Evolutionary conservation across 2,329 filamentous ascomycete species (phyloP).

Genomic region (Ophiocordyceps sinensis): DNA sequence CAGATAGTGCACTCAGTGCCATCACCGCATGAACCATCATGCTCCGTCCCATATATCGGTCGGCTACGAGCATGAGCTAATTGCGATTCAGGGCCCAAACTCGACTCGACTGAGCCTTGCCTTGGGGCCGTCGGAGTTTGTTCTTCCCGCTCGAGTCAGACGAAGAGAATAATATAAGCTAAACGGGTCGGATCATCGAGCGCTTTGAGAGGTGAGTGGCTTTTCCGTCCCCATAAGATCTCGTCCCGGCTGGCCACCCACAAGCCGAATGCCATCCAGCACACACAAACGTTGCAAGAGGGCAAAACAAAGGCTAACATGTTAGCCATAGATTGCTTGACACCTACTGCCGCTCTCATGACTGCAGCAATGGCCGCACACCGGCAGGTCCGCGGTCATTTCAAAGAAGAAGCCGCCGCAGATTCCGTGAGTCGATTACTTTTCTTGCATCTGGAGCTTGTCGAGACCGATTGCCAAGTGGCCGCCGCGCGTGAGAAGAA

Average conservation of each 20-base stretch:
- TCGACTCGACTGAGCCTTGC: neutral
- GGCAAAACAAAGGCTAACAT: neutral
- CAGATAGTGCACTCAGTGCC: neutral
- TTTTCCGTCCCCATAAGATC: neutral
- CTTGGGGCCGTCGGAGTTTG: neutral
- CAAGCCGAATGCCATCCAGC: neutral
- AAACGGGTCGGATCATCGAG: neutral
- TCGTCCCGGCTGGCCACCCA: neutral
- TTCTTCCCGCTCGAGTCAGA: neutral
- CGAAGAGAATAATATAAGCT: neutral
- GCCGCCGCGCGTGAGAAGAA: neutral
- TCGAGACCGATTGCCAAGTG: slow-evolving; percentile 1
- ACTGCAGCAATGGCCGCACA: slow-evolving; percentile 8
- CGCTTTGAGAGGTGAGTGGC: neutral
- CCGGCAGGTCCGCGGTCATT: slow-evolving; percentile 7
- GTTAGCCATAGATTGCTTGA: neutral
- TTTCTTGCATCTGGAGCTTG: slow-evolving; percentile 1
- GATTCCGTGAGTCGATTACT: slow-evolving; percentile 5
- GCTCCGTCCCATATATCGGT: neutral
- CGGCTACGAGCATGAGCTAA: neutral
- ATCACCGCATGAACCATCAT: neutral
- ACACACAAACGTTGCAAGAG: neutral
- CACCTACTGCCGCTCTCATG: slow-evolving; percentile 2
- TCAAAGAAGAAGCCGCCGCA: slow-evolving; percentile 6
- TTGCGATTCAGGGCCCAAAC: neutral